Evolutionary conservation across 495 filamentous ascomycete species (phyloP), one percentile per base, ranked within the genome.

Genomic region (Clohesyomyces aquaticus): DNA sequence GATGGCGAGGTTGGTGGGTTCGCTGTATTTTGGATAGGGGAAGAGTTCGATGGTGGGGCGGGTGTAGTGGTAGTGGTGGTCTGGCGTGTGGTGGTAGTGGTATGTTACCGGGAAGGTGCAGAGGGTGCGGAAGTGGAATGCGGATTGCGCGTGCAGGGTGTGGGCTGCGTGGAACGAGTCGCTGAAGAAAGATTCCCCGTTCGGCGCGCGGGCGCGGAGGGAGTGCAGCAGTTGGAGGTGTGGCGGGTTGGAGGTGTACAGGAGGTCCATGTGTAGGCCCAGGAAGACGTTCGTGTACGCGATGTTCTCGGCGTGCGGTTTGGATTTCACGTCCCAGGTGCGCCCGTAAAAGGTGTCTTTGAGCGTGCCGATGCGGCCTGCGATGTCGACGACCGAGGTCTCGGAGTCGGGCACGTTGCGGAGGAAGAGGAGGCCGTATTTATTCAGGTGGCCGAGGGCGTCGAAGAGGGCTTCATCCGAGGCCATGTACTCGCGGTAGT

Each of bases 201-300:
- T 91, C 0, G 83, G 77, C 68, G 83, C 84, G 0, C 82, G 84
- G 71, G 92, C 92, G 62, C 87, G 78, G 21, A 96, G 74, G 67
- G 92, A 96, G 73, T 96, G 93, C 4, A 98, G 81, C 18, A 96
- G 77, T 76, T 98, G 93, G 58, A 91, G 81, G 19, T 85, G 83
- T 0, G 93, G 93, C 9, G 90, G 84, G 23, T 89, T 83, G 14
- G 81, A 77, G 79, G 93, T 88, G 78, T 98, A 98, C 71, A 96
- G 81, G 26, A 96, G 82, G 70, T 98, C 93, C 87, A 96, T 93
- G 75, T 98, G 93, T 38, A 94, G 84, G 18, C 88, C 89, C 1
- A 96, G 84, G 66, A 84, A 84, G 45, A 85, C 78, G 71, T 78
- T 84, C 3, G 93, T 96, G 77, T 98, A 96, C 1, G 93, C 93